Evolutionary conservation across 164 flowering plant species (phyloP).

Genomic region (Warburgia ugandensis): DNA sequence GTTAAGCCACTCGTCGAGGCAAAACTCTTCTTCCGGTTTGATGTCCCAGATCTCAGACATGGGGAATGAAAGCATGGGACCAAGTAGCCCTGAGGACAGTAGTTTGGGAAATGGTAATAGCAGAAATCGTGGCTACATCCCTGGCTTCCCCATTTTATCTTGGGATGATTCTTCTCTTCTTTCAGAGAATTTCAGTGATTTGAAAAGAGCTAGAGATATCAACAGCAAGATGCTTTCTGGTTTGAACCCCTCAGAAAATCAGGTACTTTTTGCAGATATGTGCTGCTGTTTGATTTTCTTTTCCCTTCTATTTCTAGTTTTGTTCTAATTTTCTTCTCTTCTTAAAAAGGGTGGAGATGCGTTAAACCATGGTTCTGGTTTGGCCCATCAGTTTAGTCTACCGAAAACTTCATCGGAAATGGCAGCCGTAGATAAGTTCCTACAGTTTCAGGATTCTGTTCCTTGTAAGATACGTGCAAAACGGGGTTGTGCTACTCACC

Average conservation of each 20-base stretch:
- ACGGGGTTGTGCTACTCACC: constrained; percentile 93
- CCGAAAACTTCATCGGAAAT: constrained; percentile 55
- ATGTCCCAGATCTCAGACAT: constrained; percentile 48
- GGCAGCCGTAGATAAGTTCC: constrained; percentile 45
- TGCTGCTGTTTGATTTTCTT: no score
- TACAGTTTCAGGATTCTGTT: constrained; percentile 63
- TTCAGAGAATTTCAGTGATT: constrained; percentile 29
- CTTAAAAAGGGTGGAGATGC: constrained; percentile 31
- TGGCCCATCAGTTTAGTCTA: constrained; percentile 77
- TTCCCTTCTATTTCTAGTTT: no score
- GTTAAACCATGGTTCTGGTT: no score
- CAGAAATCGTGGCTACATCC: constrained; percentile 20
- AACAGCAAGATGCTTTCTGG: constrained; percentile 29
- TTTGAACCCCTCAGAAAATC: no score
- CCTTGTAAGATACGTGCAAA: constrained; percentile 80
- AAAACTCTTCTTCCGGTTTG: constrained; percentile 31
- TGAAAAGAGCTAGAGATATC: constrained; percentile 31
- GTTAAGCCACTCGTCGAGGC: constrained; percentile 31
- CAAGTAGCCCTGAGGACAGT: constrained; percentile 18
- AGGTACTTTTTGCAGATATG: no score
- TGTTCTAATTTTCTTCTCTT: no score
- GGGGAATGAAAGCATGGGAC: constrained; percentile 29
- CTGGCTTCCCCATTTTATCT: constrained; percentile 39
- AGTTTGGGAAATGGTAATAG: constrained; percentile 23
- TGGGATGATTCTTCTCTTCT: constrained; percentile 56